phyloP scores from a whole-genome alignment of 2,329 filamentous ascomycete genomes.

The Pestalotiopsis sp. region DNA sequence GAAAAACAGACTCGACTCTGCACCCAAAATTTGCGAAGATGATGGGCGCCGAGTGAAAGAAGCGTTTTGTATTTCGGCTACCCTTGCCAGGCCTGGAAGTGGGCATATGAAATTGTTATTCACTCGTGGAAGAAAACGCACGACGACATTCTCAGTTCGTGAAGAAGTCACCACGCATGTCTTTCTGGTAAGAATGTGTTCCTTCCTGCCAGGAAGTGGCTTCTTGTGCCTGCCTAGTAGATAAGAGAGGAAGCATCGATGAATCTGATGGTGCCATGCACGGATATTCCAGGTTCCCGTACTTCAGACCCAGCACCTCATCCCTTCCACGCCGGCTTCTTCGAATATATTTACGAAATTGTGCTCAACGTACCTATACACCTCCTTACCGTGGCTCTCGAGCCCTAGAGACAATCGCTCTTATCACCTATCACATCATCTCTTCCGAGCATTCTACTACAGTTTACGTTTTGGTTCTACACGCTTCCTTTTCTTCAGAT shows the following conservation, averaged over 20 bases:
- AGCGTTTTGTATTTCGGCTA: too few species aligned
- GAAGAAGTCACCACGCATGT: too few species aligned
- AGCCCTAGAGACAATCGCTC: neutral
- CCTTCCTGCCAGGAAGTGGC: too few species aligned
- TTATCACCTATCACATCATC: neutral
- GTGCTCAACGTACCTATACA: neutral
- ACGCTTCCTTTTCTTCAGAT: neutral
- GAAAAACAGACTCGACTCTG: neutral
- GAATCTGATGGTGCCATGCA: neutral
- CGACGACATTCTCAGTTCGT: too few species aligned
- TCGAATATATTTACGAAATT: neutral
- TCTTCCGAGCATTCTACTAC: neutral
- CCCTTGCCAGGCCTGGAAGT: too few species aligned
- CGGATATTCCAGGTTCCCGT: neutral
- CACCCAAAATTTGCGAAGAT: too few species aligned
- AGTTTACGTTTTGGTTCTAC: neutral
- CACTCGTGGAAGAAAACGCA: too few species aligned
- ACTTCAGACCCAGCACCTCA: neutral
- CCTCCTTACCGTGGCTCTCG: neutral
- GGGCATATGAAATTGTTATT: too few species aligned
- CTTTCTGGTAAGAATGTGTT: too few species aligned
- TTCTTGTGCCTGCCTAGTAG: too few species aligned
- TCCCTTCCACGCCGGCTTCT: constrained; percentile 4
- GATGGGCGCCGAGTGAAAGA: too few species aligned
- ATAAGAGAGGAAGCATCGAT: neutral